Evolutionary conservation across 176 grass and related monocot species (phyloP).

Genomic region (Eragrostis nindensis): DNA sequence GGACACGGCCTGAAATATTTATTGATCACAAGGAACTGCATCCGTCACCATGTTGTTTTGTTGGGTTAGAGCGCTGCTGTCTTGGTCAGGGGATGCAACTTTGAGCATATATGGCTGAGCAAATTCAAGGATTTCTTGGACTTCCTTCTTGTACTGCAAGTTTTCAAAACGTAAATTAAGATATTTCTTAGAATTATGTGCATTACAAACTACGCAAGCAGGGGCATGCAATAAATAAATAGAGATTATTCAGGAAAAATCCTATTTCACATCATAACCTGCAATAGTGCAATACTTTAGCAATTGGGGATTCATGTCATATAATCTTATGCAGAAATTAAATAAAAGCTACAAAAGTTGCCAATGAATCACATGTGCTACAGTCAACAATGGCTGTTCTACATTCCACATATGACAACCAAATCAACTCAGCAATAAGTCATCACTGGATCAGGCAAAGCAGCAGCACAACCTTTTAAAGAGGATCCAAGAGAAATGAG

Average conservation of each 20-base stretch:
- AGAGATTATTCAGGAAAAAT: background rate
- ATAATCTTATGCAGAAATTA: background rate
- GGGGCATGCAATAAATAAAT: background rate
- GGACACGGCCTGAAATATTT: slow-evolving; percentile 11
- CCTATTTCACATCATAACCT: background rate
- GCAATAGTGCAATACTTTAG: background rate
- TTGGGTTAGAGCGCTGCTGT: slow-evolving; percentile 9
- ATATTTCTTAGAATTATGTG: background rate
- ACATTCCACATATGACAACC: background rate
- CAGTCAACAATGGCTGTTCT: background rate
- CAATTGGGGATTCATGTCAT: background rate
- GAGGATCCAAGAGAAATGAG: background rate
- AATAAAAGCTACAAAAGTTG: slow-evolving; percentile 13
- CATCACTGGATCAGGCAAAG: background rate
- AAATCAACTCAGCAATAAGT: background rate
- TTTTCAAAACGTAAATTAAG: slow-evolving; percentile 17
- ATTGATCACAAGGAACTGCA: slow-evolving; percentile 36
- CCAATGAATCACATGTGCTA: background rate
- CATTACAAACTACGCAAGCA: background rate
- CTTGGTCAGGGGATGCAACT: slow-evolving; percentile 43
- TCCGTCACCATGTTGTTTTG: slow-evolving; percentile 23
- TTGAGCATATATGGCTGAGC: slow-evolving; percentile 63
- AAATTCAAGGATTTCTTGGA: slow-evolving; percentile 67
- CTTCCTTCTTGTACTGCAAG: slow-evolving; percentile 86
- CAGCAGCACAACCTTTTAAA: background rate